Conservation (phyloP, 1,139 yeast genomes). For the Arxiozyma slooffiae region DNA sequence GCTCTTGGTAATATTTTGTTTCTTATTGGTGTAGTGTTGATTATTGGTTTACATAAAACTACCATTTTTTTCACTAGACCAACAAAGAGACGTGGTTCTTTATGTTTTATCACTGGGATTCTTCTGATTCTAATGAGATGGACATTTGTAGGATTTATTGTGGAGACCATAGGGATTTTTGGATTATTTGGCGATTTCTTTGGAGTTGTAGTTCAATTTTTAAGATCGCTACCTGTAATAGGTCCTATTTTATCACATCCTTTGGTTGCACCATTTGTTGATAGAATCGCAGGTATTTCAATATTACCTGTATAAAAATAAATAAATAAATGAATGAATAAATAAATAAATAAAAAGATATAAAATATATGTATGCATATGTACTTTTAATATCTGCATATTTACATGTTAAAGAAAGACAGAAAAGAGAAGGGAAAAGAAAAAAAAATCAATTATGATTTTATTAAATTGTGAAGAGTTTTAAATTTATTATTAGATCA, state of each 20-base stretch:
- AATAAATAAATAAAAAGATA: neutral
- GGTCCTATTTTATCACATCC: slow-evolving; percentile 85
- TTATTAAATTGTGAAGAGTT: slow-evolving; percentile 23
- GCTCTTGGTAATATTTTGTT: slow-evolving; percentile 82
- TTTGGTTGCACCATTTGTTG: slow-evolving; percentile 65
- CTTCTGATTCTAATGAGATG: slow-evolving; percentile 61
- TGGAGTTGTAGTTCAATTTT: slow-evolving; percentile 80
- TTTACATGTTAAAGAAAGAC: neutral
- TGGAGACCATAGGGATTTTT: slow-evolving; percentile 80
- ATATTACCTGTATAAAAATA: slow-evolving; percentile 46
- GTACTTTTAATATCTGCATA: slow-evolving; percentile 2
- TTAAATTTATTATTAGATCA: slow-evolving; percentile 1
- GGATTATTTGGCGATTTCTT: slow-evolving; percentile 88
- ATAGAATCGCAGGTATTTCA: slow-evolving; percentile 53
- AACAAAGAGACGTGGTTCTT: slow-evolving; percentile 72
- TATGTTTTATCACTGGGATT: slow-evolving; percentile 70
- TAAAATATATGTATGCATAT: slow-evolving; percentile 1
- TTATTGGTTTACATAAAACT: slow-evolving; percentile 84
- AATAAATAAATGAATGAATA: neutral
- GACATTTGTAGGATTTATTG: slow-evolving; percentile 73
- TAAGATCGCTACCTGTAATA: slow-evolving; percentile 77
- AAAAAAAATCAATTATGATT: neutral
- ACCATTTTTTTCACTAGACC: slow-evolving; percentile 78
- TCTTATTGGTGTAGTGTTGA: slow-evolving; percentile 68
- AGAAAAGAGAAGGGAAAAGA: neutral